These are phyloP conservation scores for Pleurotus tuber-regium DNA, from an alignment of 768 basidiomycete genomes.

Conservation along the genomic window DNA sequence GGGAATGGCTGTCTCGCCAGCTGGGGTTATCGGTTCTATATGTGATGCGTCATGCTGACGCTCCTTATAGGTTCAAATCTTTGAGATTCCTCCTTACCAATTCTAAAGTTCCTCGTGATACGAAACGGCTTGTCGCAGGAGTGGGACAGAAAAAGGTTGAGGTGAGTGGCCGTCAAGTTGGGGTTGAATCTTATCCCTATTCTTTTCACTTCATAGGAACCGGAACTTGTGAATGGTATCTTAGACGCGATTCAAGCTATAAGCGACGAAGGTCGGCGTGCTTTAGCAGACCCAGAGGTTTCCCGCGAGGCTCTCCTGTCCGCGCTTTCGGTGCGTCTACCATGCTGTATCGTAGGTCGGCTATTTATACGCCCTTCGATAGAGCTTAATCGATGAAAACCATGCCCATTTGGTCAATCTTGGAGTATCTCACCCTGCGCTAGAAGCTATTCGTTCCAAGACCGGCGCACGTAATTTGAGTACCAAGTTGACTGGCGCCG, in stretches of 20 bases:
- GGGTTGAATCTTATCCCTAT: neutral
- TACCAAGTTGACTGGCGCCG: constrained; percentile 97
- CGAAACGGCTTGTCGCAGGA: constrained; percentile 90
- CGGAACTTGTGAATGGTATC: constrained; percentile 77
- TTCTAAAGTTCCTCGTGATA: constrained; percentile 90
- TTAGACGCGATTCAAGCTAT: constrained; percentile 82
- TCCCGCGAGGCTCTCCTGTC: constrained; percentile 62
- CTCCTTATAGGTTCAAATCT: constrained; percentile 73
- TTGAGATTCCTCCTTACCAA: constrained; percentile 89
- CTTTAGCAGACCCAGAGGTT: constrained; percentile 71
- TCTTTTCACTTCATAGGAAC: constrained; percentile 51
- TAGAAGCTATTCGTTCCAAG: constrained; percentile 79
- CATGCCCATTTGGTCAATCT: constrained; percentile 80
- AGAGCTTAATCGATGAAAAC: constrained; percentile 88
- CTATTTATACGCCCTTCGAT: constrained; percentile 16
- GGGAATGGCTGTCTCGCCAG: too few relatives aligned
- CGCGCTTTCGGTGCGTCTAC: constrained; percentile 63
- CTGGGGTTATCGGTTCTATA: too few relatives aligned
- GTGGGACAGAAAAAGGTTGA: constrained; percentile 70
- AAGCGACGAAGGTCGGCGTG: constrained; percentile 75
- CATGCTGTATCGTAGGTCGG: constrained; percentile 1
- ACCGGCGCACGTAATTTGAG: constrained; percentile 65
- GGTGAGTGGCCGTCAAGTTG: constrained; percentile 32
- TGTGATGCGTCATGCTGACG: too few relatives aligned
- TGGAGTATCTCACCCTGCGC: constrained; percentile 85